phyloP scores from a whole-genome alignment of 345 rosid species.

The Acer yangbiense region DNA sequence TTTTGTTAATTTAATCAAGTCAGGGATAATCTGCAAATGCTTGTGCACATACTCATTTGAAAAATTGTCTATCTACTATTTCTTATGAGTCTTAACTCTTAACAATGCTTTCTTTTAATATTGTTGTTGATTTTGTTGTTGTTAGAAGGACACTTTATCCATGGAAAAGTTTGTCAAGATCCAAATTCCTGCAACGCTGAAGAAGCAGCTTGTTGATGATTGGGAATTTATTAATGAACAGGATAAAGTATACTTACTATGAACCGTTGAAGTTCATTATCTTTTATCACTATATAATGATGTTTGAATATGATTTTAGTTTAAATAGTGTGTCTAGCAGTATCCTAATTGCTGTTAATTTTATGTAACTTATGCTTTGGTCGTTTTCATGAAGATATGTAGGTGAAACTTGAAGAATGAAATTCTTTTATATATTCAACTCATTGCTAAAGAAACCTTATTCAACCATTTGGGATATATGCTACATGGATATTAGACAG shows the following conservation, averaged over 20 bases:
- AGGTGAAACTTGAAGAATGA: background rate
- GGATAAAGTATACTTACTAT: constrained; percentile 64
- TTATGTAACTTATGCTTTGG: constrained; percentile 1
- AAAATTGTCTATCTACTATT: background rate
- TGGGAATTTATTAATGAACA: constrained; percentile 75
- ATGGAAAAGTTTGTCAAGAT: constrained; percentile 74
- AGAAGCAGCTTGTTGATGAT: constrained; percentile 89
- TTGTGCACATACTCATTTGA: background rate
- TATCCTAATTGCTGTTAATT: background rate
- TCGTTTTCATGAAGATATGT: background rate
- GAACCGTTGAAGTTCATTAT: constrained; percentile 9
- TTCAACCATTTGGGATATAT: background rate
- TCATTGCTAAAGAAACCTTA: background rate
- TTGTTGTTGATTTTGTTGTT: constrained; percentile 24
- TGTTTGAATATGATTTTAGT: constrained; percentile 1
- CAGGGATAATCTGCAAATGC: background rate
- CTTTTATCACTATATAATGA: constrained; percentile 3
- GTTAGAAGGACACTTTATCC: constrained; percentile 53
- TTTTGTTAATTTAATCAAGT: background rate
- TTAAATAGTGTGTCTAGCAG: constrained; percentile 1
- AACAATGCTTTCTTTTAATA: background rate
- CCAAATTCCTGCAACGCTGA: constrained; percentile 77
- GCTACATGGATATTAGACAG: background rate
- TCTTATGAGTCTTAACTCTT: background rate
- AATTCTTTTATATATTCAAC: background rate